phyloP scores from a whole-genome alignment of 2,329 filamentous ascomycete species.

The Aspergillus transmontanensis region DNA sequence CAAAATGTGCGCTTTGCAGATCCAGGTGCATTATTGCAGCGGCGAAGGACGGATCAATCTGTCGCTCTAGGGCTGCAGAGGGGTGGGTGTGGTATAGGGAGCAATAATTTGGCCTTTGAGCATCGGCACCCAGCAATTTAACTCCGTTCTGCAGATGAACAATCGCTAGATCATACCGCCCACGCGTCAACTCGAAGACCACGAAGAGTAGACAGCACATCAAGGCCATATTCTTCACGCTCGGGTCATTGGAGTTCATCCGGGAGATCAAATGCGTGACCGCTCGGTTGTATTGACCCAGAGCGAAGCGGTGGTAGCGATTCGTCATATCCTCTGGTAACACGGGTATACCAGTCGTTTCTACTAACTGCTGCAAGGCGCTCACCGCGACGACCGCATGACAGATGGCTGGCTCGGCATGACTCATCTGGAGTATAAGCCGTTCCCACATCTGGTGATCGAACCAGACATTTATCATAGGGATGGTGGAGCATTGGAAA shows the following conservation, averaged over 20 bases:
- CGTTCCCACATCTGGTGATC: slow-evolving; percentile 15
- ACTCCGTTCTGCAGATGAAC: slow-evolving; percentile 11
- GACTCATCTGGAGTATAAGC: slow-evolving; percentile 4
- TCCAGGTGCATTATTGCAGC: no score
- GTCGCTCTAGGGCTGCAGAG: no score
- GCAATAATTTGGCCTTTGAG: no score
- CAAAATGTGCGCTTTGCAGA: no score
- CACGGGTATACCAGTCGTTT: slow-evolving; percentile 2
- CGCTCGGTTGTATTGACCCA: slow-evolving; percentile 10
- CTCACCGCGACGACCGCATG: slow-evolving; percentile 12
- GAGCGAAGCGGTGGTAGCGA: slow-evolving; percentile 12
- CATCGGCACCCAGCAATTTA: background rate
- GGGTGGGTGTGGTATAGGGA: no score
- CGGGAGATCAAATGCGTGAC: slow-evolving; percentile 6
- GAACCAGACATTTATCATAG: slow-evolving; percentile 18
- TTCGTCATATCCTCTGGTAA: slow-evolving; percentile 7
- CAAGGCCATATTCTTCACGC: slow-evolving; percentile 8
- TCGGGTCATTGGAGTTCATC: slow-evolving; percentile 9
- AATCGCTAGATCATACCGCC: slow-evolving; percentile 13
- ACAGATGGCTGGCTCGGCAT: slow-evolving; percentile 11
- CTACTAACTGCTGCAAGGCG: slow-evolving; percentile 8
- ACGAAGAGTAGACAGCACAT: slow-evolving; percentile 15
- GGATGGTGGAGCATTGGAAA: slow-evolving; percentile 19
- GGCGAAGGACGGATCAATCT: no score
- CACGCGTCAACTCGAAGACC: slow-evolving; percentile 4